Evolutionary conservation across 129 eudicot species (phyloP).

Genomic region (Arctium lappa): DNA sequence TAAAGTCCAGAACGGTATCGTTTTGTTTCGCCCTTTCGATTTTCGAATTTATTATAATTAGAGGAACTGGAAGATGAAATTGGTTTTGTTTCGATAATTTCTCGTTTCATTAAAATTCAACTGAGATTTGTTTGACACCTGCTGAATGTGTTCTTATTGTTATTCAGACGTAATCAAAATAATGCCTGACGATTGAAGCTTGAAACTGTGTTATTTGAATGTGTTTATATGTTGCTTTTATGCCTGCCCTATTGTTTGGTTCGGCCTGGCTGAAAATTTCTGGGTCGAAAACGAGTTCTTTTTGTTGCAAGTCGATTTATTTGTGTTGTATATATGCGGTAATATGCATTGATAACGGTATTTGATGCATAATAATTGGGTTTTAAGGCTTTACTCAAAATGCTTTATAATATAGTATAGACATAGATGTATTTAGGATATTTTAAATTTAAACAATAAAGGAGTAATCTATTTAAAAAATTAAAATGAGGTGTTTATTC

Average conservation of each 20-base stretch:
- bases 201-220: neutral
- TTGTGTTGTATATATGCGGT: neutral
- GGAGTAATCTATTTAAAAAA: no score
- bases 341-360: neutral
- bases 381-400: neutral
- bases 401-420: neutral
- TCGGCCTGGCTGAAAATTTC: no score
- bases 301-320: neutral
- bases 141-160: neutral
- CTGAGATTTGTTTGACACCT: neutral
- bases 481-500: no score
- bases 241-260: no score
- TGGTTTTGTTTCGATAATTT: neutral
- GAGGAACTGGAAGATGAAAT: neutral
- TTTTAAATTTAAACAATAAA: no score
- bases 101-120: neutral
- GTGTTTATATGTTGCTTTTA: no score
- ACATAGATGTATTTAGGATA: no score
- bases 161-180: neutral
- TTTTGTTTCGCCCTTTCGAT: neutral
- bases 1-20: conserved; percentile 77
- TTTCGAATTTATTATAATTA: neutral
- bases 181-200: neutral
- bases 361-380: neutral
- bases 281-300: no score